These are phyloP conservation scores for Hyphopichia wangnamkhiaoensis DNA, from an alignment of 1,139 yeast species.

Conservation along the genomic window DNA sequence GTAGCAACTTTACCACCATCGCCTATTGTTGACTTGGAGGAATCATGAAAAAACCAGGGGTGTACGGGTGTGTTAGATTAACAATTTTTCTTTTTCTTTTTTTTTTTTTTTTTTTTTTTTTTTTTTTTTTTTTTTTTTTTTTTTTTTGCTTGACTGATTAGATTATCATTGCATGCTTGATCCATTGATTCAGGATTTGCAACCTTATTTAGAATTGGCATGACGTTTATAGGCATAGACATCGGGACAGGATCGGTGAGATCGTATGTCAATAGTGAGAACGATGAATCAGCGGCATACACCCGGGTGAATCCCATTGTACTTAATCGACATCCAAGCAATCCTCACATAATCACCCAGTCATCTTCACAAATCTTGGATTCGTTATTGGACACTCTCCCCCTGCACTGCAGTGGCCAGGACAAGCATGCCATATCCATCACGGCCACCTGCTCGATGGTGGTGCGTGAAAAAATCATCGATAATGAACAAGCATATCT, in stretches of 20 bases:
- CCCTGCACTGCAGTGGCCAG: too few relatives aligned
- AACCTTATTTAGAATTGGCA: too few relatives aligned
- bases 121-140: not conserved
- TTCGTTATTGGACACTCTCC: conserved; percentile 10
- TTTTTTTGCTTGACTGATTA: not conserved
- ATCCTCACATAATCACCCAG: conserved; percentile 36
- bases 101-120: conserved; percentile 1
- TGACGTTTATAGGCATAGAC: conserved; percentile 46
- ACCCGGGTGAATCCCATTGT: conserved; percentile 17
- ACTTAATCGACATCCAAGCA: conserved; percentile 17
- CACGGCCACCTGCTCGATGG: conserved; percentile 60
- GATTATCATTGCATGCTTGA: too few relatives aligned
- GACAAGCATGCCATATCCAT: conserved; percentile 21
- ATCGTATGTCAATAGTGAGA: conserved; percentile 22
- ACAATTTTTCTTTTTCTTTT: not conserved
- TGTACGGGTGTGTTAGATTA: not conserved
- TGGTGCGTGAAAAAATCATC: conserved; percentile 26
- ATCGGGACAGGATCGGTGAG: conserved; percentile 57
- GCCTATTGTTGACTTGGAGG: too few relatives aligned
- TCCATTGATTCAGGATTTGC: too few relatives aligned
- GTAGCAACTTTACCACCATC: too few relatives aligned
- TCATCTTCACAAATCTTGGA: conserved; percentile 39
- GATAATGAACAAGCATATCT: conserved; percentile 19
- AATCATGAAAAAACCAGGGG: not conserved
- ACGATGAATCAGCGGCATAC: conserved; percentile 12